Evolutionary conservation across 352 stramenopile genomes (phyloP), one percentile per base, ranked within the genome.

Genomic region (Phytophthora vignae): DNA sequence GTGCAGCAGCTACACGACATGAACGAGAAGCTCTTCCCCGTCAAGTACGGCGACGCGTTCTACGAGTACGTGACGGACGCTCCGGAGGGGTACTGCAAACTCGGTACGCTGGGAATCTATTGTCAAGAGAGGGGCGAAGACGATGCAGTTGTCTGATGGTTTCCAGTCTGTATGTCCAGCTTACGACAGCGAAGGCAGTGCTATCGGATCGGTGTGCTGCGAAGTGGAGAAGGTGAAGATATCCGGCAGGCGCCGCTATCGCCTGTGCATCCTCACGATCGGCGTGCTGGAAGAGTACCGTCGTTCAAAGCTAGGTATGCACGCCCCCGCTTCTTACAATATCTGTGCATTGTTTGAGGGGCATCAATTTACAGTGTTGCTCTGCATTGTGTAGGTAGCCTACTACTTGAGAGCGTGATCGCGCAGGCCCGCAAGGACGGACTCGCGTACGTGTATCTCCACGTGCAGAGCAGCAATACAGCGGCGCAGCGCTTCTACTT

Each of bases 401-500:
- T 70, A 38, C 67, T 92, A 22, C 69, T 92, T 2, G 56, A 85
- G 33, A 83, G 74, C 31, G 72, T 90, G 19, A 70, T 90, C 25
- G 27, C 55, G 3, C 71, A 86, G 38, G 80, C 79, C 10, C 27
- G 54, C 11, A 58, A 69, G 21, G 73, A 85, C 52, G 54, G 65
- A n/a, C 72, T 91, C n/a, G 71, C 77, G 29, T 79, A 91, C 52
- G 81, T 93, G 46, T 93, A 92, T 73, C 74, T 99, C 44, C 94
- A 99, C 76, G 95, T 98, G 9, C 96, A 98, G 79, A 97, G 92
- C 29, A 94, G 74, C 55, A 99, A 99, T 75, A 66, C 78, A 0
- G 91, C 88, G 54, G 96, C 95, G 3, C 92, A 98, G 21, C 73
- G 82, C 5, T 99, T 99, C 82, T 99, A 99, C 70, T 73, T 62